Percentiles rank a stretch among this genome's conserved stretches.
Evolutionary conservation across 176 grass and related monocot genomes (phyloP).

Genomic region (Thinopyrum elongatum): DNA sequence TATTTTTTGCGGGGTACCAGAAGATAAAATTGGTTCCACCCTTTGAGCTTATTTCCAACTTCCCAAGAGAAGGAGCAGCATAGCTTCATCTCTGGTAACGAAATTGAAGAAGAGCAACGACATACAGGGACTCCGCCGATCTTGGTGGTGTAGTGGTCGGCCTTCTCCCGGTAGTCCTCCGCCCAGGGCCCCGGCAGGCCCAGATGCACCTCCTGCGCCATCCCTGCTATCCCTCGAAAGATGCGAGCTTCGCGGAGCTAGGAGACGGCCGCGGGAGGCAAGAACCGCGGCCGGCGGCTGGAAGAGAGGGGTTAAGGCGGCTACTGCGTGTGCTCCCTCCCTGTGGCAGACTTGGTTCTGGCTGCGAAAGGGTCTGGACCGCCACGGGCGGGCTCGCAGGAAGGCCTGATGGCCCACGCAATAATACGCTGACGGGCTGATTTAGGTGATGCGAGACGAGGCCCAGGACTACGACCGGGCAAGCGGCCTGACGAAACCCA

Average conservation of each 20-base stretch:
- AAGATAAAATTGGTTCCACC: too few species aligned
- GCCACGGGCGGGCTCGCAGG: too few species aligned
- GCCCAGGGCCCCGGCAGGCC: slow-evolving; percentile 87
- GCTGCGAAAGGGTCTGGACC: too few species aligned
- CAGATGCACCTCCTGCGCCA: slow-evolving; percentile 60
- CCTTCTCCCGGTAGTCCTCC: slow-evolving; percentile 67
- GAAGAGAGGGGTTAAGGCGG: neutral
- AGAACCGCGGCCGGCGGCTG: neutral
- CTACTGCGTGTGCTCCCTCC: too few species aligned
- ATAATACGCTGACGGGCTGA: too few species aligned
- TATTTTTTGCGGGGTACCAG: too few species aligned
- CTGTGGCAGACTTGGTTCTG: too few species aligned
- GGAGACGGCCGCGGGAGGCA: neutral
- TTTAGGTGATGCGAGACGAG: too few species aligned
- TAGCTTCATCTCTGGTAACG: neutral
- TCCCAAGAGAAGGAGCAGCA: neutral
- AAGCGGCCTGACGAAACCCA: too few species aligned
- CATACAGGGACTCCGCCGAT: slow-evolving; percentile 78
- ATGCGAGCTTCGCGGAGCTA: neutral
- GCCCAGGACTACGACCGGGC: too few species aligned
- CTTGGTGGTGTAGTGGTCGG: slow-evolving; percentile 95
- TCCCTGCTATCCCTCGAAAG: neutral
- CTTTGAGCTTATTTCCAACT: neutral
- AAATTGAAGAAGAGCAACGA: neutral
- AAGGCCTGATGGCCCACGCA: too few species aligned